Conservation (phyloP, 2,329 filamentous ascomycete species). For the Arthrobotrys sinensis region DNA sequence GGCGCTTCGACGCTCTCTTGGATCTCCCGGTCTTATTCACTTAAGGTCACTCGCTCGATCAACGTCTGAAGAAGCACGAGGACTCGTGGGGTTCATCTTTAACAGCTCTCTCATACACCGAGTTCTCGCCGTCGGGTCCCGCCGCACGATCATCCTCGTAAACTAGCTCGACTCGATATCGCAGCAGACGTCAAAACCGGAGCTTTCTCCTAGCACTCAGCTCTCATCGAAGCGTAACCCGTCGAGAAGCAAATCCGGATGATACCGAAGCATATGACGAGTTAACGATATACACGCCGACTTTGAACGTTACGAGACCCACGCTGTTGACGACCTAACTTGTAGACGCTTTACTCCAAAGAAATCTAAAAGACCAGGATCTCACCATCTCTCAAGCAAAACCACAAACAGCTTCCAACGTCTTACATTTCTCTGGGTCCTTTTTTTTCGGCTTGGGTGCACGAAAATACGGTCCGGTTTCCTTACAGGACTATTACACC, state of each 20-base stretch:
- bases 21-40: constrained; percentile 51
- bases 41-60: constrained; percentile 41
- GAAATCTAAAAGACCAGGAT: constrained; percentile 56
- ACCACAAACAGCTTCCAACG: constrained; percentile 24
- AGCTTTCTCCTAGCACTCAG: background rate
- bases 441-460: constrained; percentile 34
- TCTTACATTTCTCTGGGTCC: constrained; percentile 33
- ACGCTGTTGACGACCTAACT: constrained; percentile 61
- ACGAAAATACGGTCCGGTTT: constrained; percentile 16
- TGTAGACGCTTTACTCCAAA: constrained; percentile 60
- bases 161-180: constrained; percentile 20
- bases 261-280: constrained; percentile 54
- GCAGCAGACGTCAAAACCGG: constrained; percentile 10
- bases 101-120: constrained; percentile 20
- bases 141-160: constrained; percentile 10
- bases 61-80: constrained; percentile 12
- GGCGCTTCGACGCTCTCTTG: constrained; percentile 42
- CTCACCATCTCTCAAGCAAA: constrained; percentile 33
- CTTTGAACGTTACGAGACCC: constrained; percentile 61
- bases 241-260: constrained; percentile 34
- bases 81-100: constrained; percentile 9
- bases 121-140: constrained; percentile 24
- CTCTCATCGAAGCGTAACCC: constrained; percentile 21
- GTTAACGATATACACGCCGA: constrained; percentile 60
- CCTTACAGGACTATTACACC: constrained; percentile 21